Base-by-base conservation (phyloP, 73 alveolate species). In the Durusdinium trenchii region DNA sequence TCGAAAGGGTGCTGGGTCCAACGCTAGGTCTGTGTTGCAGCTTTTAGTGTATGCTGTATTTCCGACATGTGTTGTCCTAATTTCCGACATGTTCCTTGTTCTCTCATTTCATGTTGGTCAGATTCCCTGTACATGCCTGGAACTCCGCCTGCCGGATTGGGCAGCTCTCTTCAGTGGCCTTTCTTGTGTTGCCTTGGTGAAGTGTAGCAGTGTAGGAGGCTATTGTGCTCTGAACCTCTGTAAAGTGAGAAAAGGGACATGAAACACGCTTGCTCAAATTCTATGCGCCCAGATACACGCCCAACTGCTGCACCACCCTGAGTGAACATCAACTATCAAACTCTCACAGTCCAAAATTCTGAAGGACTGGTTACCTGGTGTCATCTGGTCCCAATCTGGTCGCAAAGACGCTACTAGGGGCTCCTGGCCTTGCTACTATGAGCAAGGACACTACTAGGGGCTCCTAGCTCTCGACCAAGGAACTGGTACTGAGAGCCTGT, bases 231-330 rank as follows among this genome's bases (percentile, higher is more conserved):
- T n/a, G n/a, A n/a, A n/a, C n/a, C n/a, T 62, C 38, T 20, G 32
- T 62, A 40, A 23, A 62, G 40, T 62, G 36, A 12, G 26, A 9
- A 54, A 36, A 18, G 40, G 1, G 12, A 38, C 54, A 16, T 32
- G 14, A 28, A 2, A 76, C 87, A 0, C 57, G 32, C 57, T 40
- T 3, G 57, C 45, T 54, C 9, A 43, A n/a, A n/a, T n/a, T n/a
- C n/a, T n/a, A n/a, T n/a, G 45, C 32, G 97, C 54, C 97, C 32
- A 69, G 97, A 5, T 3, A 47, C 97, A 91, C 97, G n/a, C 83
- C 73, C 89, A 91, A 64, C 35, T 91, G 97, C 87, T 91, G 89
- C 89, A 91, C 84, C 83, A 91, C 97, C 97, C 97, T 91, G 12
- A 69, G 89, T 42, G 43, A 20, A 54, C 9, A 54, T 9, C 64